Conservation (phyloP, 2,329 filamentous ascomycete genomes). For the Teratosphaeria viscida region DNA sequence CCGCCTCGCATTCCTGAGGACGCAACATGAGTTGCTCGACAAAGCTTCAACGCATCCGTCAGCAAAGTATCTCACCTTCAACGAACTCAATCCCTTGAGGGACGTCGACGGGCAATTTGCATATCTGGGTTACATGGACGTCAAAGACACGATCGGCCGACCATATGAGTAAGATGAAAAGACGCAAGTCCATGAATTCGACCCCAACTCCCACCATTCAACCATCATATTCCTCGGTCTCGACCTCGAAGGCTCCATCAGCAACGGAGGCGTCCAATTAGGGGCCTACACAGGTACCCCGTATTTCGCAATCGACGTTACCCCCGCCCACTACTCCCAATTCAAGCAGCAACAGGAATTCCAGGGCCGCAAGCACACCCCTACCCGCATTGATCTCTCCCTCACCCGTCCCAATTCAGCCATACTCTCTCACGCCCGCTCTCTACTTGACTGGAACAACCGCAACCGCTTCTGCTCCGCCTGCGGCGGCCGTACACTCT, state of each 20-base stretch:
- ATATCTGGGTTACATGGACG: neutral
- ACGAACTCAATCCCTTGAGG: neutral
- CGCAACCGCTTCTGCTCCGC: neutral
- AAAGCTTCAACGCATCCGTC: neutral
- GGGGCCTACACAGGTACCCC: neutral
- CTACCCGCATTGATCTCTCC: neutral
- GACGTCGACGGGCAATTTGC: neutral
- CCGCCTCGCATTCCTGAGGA: neutral
- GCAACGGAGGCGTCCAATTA: neutral
- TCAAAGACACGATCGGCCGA: neutral
- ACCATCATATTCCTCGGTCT: neutral
- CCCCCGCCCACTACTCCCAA: slow-evolving; percentile 13
- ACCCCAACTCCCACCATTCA: neutral
- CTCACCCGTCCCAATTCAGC: neutral
- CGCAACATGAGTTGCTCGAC: neutral
- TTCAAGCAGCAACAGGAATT: neutral
- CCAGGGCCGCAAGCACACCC: neutral
- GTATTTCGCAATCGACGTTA: neutral
- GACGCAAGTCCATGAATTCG: neutral
- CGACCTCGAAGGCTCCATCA: neutral
- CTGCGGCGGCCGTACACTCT: neutral
- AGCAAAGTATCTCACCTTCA: neutral
- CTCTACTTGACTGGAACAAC: neutral
- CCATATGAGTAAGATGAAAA: neutral
- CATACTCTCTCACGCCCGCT: neutral